Percentiles rank a stretch among this genome's conserved stretches.
phyloP scores from a whole-genome alignment of 225 moss, liverwort and hornwort genomes.

The Marchantia paleacea region DNA sequence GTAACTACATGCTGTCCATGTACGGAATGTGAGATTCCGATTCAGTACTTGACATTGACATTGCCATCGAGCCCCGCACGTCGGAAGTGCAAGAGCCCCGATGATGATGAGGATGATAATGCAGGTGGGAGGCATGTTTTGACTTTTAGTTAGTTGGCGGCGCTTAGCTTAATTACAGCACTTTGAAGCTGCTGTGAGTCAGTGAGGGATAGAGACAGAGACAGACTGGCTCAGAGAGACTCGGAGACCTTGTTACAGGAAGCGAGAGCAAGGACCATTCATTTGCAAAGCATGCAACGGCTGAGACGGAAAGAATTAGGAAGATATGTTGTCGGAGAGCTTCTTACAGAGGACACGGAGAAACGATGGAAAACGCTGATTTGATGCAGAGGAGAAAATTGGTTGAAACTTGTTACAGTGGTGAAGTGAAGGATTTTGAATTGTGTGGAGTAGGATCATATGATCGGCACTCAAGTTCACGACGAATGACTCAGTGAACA shows the following conservation, averaged over 20 bases:
- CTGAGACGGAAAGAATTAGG: neutral
- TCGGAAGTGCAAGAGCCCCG: no score
- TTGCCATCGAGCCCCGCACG: no score
- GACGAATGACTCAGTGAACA: neutral
- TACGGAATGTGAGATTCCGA: neutral
- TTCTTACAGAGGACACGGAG: neutral
- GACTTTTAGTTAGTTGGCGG: neutral
- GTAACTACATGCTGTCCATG: conserved; percentile 11
- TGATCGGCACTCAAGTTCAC: neutral
- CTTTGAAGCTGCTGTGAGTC: no score
- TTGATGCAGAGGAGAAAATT: conserved; percentile 2
- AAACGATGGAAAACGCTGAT: neutral
- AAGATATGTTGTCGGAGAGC: neutral
- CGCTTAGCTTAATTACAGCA: neutral
- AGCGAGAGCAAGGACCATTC: neutral
- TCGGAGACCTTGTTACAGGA: no score
- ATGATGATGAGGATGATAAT: no score
- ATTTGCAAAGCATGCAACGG: conserved; percentile 2
- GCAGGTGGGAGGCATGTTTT: neutral
- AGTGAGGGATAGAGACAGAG: neutral
- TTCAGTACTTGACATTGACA: neutral
- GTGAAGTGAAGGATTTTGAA: neutral
- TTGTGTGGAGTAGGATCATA: neutral
- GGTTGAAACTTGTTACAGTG: neutral
- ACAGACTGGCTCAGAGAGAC: neutral